Conservation (phyloP, 495 filamentous ascomycete genomes). For the Neurospora sp. region DNA sequence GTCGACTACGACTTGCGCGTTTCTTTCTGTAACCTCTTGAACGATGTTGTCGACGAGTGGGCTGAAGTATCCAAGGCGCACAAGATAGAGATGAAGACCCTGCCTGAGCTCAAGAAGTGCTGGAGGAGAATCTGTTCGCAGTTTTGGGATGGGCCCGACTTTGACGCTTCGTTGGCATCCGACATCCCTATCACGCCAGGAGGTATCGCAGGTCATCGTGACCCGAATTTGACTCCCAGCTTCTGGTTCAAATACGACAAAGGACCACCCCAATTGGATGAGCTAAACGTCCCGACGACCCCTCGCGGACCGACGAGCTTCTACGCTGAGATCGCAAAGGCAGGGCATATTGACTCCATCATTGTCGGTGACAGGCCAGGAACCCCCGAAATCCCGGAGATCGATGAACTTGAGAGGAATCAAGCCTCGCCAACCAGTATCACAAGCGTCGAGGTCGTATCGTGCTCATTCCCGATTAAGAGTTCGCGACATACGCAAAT, state of each 20-base stretch:
- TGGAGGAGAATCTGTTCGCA: slow-evolving; percentile 85
- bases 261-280: slow-evolving; percentile 33
- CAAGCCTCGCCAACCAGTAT: slow-evolving; percentile 42
- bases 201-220: slow-evolving; percentile 48
- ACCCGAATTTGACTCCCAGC: slow-evolving; percentile 39
- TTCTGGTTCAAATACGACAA: slow-evolving; percentile 33
- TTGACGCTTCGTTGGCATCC: slow-evolving; percentile 44
- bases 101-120: slow-evolving; percentile 91
- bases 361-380: slow-evolving; percentile 30
- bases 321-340: slow-evolving; percentile 37
- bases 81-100: slow-evolving; percentile 77
- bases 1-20: slow-evolving; percentile 67
- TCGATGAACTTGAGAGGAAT: slow-evolving; percentile 19
- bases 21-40: slow-evolving; percentile 74
- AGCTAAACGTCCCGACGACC: slow-evolving; percentile 16
- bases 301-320: slow-evolving; percentile 28
- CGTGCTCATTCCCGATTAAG: slow-evolving; percentile 74
- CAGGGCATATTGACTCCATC: slow-evolving; percentile 36
- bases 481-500: slow-evolving; percentile 37
- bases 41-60: slow-evolving; percentile 56
- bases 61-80: slow-evolving; percentile 35
- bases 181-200: slow-evolving; percentile 70
- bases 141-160: slow-evolving; percentile 71
- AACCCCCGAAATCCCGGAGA: slow-evolving; percentile 26
- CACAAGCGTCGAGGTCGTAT: slow-evolving; percentile 53